A percentile compares a stretch with the other conserved stretches of the same genome.
phyloP scores from a whole-genome alignment of 2,329 filamentous ascomycete genomes.

The Colletotrichum gigasporum region DNA sequence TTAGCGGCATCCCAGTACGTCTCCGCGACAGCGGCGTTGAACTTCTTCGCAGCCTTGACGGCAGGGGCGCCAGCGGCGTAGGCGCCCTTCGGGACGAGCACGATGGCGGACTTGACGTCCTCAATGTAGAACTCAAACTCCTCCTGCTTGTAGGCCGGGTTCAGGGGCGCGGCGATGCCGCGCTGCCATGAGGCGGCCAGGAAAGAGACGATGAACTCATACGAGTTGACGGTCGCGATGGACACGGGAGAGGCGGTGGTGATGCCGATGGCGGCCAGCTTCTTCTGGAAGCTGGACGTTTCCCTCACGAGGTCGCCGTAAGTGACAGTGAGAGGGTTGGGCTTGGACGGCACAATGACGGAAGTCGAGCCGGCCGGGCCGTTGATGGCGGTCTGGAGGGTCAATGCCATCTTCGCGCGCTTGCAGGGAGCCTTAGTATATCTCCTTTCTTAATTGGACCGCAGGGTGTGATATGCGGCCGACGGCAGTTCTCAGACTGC shows the following conservation, averaged over 20 bases:
- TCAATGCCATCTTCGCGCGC: conserved; percentile 46
- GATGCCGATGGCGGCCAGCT: conserved; percentile 80
- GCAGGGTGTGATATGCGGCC: conserved; percentile 5
- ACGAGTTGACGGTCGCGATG: conserved; percentile 84
- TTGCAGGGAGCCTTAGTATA: neutral
- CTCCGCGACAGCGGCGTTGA: conserved; percentile 85
- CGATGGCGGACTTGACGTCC: conserved; percentile 81
- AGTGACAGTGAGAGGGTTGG: conserved; percentile 70
- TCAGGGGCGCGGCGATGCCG: conserved; percentile 85
- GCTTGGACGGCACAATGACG: conserved; percentile 77
- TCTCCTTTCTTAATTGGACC: neutral
- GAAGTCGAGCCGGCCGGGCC: conserved; percentile 61
- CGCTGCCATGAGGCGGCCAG: conserved; percentile 87
- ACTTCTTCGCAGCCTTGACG: conserved; percentile 80
- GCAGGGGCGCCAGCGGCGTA: conserved; percentile 74
- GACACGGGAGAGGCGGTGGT: conserved; percentile 76
- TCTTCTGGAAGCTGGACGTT: conserved; percentile 76
- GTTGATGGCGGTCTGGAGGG: conserved; percentile 61
- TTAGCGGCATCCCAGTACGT: conserved; percentile 78
- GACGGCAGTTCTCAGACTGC: conserved; percentile 9
- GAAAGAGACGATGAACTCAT: conserved; percentile 89
- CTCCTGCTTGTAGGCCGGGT: conserved; percentile 87
- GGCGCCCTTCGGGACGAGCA: conserved; percentile 78
- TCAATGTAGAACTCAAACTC: conserved; percentile 95
- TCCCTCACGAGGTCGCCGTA: conserved; percentile 75